A percentile compares a stretch with the other conserved stretches of the same genome.
Conservation (phyloP, 2,329 filamentous ascomycete species). For the Colletotrichum sp. region DNA sequence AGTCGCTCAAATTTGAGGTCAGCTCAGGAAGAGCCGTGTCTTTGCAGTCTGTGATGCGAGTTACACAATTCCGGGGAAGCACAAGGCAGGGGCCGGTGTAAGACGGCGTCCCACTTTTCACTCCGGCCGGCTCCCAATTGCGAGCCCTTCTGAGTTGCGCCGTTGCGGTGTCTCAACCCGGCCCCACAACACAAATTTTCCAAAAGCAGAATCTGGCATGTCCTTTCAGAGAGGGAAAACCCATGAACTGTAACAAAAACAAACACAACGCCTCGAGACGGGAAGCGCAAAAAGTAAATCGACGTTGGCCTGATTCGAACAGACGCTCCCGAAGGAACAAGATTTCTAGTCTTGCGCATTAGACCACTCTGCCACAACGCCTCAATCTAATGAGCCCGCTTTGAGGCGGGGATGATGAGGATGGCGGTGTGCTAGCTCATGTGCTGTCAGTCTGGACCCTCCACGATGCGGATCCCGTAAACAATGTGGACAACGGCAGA, state of each 20-base stretch:
- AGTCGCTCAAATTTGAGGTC: background rate
- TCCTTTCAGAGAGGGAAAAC: background rate
- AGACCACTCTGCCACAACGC: slow-evolving; percentile 14
- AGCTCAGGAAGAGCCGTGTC: background rate
- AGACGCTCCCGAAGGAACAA: background rate
- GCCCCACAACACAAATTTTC: background rate
- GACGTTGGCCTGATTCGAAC: background rate
- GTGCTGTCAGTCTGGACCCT: background rate
- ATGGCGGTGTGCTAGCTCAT: background rate
- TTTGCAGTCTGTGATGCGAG: background rate
- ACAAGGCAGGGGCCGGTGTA: background rate
- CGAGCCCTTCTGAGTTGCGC: background rate
- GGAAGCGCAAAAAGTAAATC: background rate
- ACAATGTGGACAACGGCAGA: too few species aligned
- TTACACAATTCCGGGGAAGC: background rate
- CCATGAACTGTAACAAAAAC: background rate
- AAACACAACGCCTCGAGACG: background rate
- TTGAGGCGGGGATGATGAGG: background rate
- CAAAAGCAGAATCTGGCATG: background rate
- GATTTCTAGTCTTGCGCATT: background rate
- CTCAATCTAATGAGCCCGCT: background rate
- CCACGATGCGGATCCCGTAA: background rate
- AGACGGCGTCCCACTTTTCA: background rate
- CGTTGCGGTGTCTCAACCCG: background rate
- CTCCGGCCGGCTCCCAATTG: background rate